A percentile compares a stretch with the other conserved stretches of the same genome.
phyloP scores from a whole-genome alignment of 805 yeast genomes.

The Metschnikowia peoriensis region DNA sequence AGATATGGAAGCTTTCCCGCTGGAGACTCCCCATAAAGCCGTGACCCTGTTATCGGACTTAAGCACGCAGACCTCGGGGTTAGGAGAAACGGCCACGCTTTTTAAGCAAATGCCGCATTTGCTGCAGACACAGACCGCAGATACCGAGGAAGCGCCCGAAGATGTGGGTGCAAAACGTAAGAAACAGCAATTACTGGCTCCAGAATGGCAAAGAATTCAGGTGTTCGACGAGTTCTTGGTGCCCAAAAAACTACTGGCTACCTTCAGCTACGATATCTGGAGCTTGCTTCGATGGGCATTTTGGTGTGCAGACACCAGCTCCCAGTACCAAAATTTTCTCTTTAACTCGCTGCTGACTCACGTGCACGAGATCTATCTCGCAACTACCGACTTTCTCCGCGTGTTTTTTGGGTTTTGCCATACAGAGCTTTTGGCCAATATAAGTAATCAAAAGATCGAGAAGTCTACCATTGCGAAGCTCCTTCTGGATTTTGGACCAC shows the following conservation, averaged over 20 bases:
- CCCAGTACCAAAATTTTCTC: slow-evolving; percentile 19
- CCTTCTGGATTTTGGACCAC: slow-evolving; percentile 23
- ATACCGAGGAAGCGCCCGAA: not conserved
- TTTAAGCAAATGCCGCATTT: slow-evolving; percentile 21
- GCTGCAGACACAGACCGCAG: slow-evolving; percentile 5
- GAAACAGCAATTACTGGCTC: not conserved
- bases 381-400: slow-evolving; percentile 21
- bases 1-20: not conserved
- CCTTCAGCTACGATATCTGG: slow-evolving; percentile 28
- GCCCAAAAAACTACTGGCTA: slow-evolving; percentile 24
- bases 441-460: not conserved
- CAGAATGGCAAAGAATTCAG: slow-evolving; percentile 13
- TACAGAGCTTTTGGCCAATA: slow-evolving; percentile 1
- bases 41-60: slow-evolving; percentile 15
- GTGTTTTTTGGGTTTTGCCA: slow-evolving; percentile 23
- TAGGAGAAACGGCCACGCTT: slow-evolving; percentile 20
- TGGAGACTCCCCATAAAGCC: not conserved
- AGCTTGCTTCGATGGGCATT: slow-evolving; percentile 34
- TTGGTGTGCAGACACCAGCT: slow-evolving; percentile 31
- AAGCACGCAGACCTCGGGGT: slow-evolving; percentile 15
- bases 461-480: slow-evolving; percentile 10
- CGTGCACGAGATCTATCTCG: slow-evolving; percentile 25
- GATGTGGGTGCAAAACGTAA: not conserved
- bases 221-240: slow-evolving; percentile 35
- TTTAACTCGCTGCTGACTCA: slow-evolving; percentile 20